A percentile compares a stretch with the other conserved stretches of the same genome.
These are phyloP conservation scores for Nidula niveotomentosa DNA, from an alignment of 1,284 basidiomycete species.

Conservation along the genomic window DNA sequence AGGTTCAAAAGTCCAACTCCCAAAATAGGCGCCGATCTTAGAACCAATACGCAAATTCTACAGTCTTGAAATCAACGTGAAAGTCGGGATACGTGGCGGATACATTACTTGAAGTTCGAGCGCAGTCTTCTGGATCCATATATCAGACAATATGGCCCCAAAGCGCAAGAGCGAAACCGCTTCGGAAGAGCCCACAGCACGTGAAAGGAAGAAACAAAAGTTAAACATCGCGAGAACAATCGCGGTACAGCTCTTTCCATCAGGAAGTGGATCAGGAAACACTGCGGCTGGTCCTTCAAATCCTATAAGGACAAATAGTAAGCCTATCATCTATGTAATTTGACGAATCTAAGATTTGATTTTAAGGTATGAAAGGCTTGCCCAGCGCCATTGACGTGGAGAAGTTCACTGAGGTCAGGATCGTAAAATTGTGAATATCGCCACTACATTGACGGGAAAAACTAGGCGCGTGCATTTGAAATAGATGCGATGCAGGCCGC, in stretches of 20 bases:
- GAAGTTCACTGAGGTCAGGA: conserved; percentile 75
- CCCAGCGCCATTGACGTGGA: conserved; percentile 84
- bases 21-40: no score
- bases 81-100: no score
- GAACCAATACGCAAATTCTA: no score
- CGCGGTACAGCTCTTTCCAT: conserved; percentile 46
- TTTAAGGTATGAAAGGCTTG: conserved; percentile 54
- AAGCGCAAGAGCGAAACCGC: conserved; percentile 49
- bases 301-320: conserved; percentile 33
- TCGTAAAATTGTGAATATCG: conserved; percentile 1
- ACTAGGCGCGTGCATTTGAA: conserved; percentile 81
- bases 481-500: conserved; percentile 85
- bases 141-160: no score
- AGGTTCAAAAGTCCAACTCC: no score
- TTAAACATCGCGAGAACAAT: conserved; percentile 66
- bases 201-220: conserved; percentile 70
- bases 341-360: not conserved
- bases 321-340: conserved; percentile 10
- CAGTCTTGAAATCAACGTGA: no score
- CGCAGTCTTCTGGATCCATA: no score
- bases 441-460: not conserved
- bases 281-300: conserved; percentile 38
- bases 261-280: conserved; percentile 17
- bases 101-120: no score
- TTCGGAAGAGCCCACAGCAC: conserved; percentile 38